phyloP scores from a whole-genome alignment of 1,284 basidiomycete genomes.

The Naganishia liquefaciens region DNA sequence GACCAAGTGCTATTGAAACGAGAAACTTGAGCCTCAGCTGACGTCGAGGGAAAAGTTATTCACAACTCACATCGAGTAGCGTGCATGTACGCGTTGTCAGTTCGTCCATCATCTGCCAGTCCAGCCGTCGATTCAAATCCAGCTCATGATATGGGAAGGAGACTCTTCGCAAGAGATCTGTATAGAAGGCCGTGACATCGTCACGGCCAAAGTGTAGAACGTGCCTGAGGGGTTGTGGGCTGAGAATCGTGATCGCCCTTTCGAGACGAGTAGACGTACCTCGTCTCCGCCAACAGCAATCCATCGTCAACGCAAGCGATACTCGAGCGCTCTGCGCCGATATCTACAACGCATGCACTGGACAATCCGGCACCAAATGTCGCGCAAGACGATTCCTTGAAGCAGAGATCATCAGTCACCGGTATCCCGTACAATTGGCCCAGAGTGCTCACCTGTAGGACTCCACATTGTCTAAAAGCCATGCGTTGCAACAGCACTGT shows the following conservation, averaged over 20 bases:
- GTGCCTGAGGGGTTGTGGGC: slow-evolving; percentile 60
- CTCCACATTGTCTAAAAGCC: slow-evolving; percentile 87
- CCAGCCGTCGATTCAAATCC: slow-evolving; percentile 71
- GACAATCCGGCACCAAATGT: slow-evolving; percentile 95
- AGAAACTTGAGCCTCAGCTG: neutral
- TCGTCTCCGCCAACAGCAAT: slow-evolving; percentile 79
- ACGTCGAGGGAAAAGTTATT: neutral
- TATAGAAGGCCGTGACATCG: slow-evolving; percentile 87
- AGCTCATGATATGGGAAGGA: slow-evolving; percentile 85
- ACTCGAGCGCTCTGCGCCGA: slow-evolving; percentile 80
- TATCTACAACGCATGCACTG: slow-evolving; percentile 91
- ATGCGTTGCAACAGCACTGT: slow-evolving; percentile 75
- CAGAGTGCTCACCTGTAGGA: slow-evolving; percentile 72
- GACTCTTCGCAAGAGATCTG: slow-evolving; percentile 75
- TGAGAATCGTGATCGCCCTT: neutral
- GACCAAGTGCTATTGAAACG: slow-evolving; percentile 67
- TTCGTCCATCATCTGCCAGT: slow-evolving; percentile 86
- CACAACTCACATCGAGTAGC: slow-evolving; percentile 69
- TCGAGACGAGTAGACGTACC: slow-evolving; percentile 57
- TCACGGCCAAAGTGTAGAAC: slow-evolving; percentile 85
- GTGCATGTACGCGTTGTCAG: slow-evolving; percentile 81
- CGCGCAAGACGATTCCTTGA: slow-evolving; percentile 84
- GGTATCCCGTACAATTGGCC: neutral
- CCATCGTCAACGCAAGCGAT: slow-evolving; percentile 97
- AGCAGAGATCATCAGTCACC: neutral